Base-by-base conservation (phyloP, 2,329 filamentous ascomycete genomes). In the Fusarium albidum region DNA sequence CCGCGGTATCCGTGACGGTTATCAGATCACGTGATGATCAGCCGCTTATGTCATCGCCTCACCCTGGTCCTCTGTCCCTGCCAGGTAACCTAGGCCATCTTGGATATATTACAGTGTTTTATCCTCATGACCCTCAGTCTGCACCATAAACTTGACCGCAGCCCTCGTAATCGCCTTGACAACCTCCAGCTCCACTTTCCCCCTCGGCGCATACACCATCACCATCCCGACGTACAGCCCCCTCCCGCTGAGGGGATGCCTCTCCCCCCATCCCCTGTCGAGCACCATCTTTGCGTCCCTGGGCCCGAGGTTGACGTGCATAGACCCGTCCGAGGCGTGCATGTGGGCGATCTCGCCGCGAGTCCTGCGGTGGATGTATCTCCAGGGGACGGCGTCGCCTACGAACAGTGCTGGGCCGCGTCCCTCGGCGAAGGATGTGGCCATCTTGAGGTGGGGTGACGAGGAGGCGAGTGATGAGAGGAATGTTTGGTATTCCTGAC, bases 131-230 rank as follows among this genome's bases (percentile, higher is more conserved):
- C n/a, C n/a, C n/a, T n/a, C n/a, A n/a, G n/a, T 58, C 17, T 8
- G 49, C 45, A 15, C 28, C 49, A 61, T 58, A 3, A 61, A 61
- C 33, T 29, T 29, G 6, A 33, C 28, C 27, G 49, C 44, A 8
- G 57, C 58, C 17, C 32, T 40, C 1, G 49, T 61, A 13, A 61
- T 52, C 0, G 14, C 27, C 35, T 61, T 35, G 0, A 47, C 45
- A 28, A 46, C n/a, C 26, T 50, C 44, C n/a, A 61, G 17, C 29
- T 61, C 58, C 2, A 45, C 38, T n/a, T 58, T 26, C 6, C 17
- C 42, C 17, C 53, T 50, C 3, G 58, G 58, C n/a, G 58, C 57
- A 33, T 61, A 61, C n/a, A 55, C 18, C 58, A 59, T 61, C 25
- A 55, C 11, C 13, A 58, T 33, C 9, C 58, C 58, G 15, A 58